phyloP scores from a whole-genome alignment of 352 stramenopile species.

The Phytophthora meadii region DNA sequence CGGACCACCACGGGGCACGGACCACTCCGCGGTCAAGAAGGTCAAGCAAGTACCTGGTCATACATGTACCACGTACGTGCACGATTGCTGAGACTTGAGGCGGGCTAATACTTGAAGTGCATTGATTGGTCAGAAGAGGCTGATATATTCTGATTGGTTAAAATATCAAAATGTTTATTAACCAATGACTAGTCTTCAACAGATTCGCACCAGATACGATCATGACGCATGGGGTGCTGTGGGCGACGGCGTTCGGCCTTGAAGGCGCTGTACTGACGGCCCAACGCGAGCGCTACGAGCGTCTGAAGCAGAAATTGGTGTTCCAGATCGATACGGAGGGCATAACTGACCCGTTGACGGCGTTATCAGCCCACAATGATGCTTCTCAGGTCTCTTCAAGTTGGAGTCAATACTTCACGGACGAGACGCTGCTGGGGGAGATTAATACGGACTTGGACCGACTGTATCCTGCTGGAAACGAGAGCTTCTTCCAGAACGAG shows the following conservation, averaged over 20 bases:
- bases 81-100: slow-evolving; percentile 11
- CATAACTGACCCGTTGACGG: slow-evolving; percentile 56
- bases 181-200: too few relatives aligned
- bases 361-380: slow-evolving; percentile 24
- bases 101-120: slow-evolving; percentile 6
- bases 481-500: slow-evolving; percentile 82
- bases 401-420: slow-evolving; percentile 75
- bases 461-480: slow-evolving; percentile 75
- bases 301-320: slow-evolving; percentile 66
- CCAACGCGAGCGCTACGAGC: slow-evolving; percentile 56
- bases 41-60: slow-evolving; percentile 12
- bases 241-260: slow-evolving; percentile 35
- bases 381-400: slow-evolving; percentile 11
- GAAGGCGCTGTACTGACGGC: slow-evolving; percentile 14
- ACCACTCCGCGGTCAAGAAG: background rate
- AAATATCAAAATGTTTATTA: background rate
- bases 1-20: background rate
- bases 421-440: slow-evolving; percentile 75
- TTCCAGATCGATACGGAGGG: slow-evolving; percentile 68
- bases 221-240: slow-evolving; percentile 19
- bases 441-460: slow-evolving; percentile 87
- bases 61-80: background rate
- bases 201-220: slow-evolving; percentile 10
- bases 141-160: slow-evolving; percentile 7
- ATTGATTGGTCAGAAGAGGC: background rate